phyloP scores from a whole-genome alignment of 2,329 filamentous ascomycete species.

The Ophiocordyceps sinensis region DNA sequence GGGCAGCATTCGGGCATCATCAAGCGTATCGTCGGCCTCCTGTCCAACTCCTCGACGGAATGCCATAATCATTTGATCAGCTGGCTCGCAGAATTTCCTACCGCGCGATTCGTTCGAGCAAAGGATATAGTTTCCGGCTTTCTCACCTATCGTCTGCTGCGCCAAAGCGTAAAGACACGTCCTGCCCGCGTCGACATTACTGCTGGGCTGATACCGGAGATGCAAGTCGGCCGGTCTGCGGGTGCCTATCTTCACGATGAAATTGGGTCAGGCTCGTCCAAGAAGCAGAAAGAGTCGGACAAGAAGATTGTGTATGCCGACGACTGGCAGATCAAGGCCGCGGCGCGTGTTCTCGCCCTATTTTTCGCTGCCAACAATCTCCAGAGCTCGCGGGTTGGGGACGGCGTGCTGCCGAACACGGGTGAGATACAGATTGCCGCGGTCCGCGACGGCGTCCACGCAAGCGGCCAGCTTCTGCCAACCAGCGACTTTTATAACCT shows the following conservation, averaged over 20 bases:
- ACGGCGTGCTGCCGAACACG: slow-evolving; percentile 8
- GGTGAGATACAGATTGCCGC: slow-evolving; percentile 12
- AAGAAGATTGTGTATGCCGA: slow-evolving; percentile 54
- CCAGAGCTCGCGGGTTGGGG: slow-evolving; percentile 20
- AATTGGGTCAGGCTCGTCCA: slow-evolving; percentile 40
- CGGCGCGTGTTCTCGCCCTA: slow-evolving; percentile 64
- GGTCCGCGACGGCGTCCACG: slow-evolving; percentile 13
- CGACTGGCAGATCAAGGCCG: slow-evolving; percentile 81
- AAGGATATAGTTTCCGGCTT: slow-evolving; percentile 70
- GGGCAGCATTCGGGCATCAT: slow-evolving; percentile 71
- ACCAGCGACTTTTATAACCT: slow-evolving; percentile 82
- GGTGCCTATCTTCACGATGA: slow-evolving; percentile 63
- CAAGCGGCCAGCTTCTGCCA: slow-evolving; percentile 52
- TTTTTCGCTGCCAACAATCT: slow-evolving; percentile 69
- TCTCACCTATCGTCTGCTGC: slow-evolving; percentile 63
- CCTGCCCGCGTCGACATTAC: slow-evolving; percentile 45
- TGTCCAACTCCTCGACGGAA: slow-evolving; percentile 60
- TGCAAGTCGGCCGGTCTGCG: slow-evolving; percentile 47
- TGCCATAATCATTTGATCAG: slow-evolving; percentile 65
- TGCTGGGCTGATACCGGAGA: slow-evolving; percentile 56
- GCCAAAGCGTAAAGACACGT: slow-evolving; percentile 53
- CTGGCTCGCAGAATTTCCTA: slow-evolving; percentile 63
- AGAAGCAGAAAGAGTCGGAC: slow-evolving; percentile 38
- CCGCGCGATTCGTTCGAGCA: slow-evolving; percentile 51
- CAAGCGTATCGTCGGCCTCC: slow-evolving; percentile 67